A percentile compares a stretch with the other conserved stretches of the same genome.
Evolutionary conservation across 164 flowering plant genomes (phyloP).

Genomic region (Paratinospora sagittata): DNA sequence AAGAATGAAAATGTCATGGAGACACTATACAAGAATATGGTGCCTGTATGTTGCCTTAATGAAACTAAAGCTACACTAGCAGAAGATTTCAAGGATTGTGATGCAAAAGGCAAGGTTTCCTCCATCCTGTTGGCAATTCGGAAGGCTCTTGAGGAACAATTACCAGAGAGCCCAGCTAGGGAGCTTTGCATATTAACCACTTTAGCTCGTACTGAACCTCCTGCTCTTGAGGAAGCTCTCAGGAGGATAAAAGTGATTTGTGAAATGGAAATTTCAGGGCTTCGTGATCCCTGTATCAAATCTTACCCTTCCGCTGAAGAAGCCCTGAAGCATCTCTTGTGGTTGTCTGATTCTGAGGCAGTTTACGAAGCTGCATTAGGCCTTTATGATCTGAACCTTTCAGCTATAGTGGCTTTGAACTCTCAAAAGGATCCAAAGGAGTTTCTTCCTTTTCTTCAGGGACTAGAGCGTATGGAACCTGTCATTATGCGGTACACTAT

Average conservation of each 20-base stretch:
- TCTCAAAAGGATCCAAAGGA: conserved; percentile 94
- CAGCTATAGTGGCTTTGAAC: conserved; percentile 93
- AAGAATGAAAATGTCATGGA: conserved; percentile 65
- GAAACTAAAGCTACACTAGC: conserved; percentile 21
- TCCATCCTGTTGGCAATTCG: conserved; percentile 60
- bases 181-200: conserved; percentile 97
- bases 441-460: conserved; percentile 91
- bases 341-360: conserved; percentile 84
- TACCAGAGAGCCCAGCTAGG: conserved; percentile 69
- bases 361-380: conserved; percentile 94
- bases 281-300: conserved; percentile 33
- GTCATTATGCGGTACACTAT: conserved; percentile 67
- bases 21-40: conserved; percentile 56
- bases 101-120: conserved; percentile 48
- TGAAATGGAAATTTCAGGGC: conserved; percentile 60
- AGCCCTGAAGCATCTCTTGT: conserved; percentile 84
- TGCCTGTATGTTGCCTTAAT: conserved; percentile 25
- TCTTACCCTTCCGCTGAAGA: conserved; percentile 89
- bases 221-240: conserved; percentile 84
- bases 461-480: conserved; percentile 57
- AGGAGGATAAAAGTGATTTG: conserved; percentile 72
- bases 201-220: conserved; percentile 86
- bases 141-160: conserved; percentile 71
- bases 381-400: conserved; percentile 88
- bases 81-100: conserved; percentile 15